Evolutionary conservation across 1,284 basidiomycete species (phyloP), one percentile per base, ranked within the genome.

Genomic region (Trichosporon sp.): DNA sequence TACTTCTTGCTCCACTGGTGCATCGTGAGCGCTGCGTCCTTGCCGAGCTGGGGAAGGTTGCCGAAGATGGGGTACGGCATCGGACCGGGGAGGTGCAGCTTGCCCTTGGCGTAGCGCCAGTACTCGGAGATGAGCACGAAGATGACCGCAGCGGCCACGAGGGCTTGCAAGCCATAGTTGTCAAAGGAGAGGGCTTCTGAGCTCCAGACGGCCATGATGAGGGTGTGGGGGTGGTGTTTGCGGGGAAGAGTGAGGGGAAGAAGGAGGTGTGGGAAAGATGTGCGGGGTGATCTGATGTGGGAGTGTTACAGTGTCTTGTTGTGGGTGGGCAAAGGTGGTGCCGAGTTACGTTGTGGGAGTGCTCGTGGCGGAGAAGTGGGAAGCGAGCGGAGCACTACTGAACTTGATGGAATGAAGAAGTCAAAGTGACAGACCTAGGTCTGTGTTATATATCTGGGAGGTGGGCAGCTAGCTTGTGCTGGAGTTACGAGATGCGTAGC

Each of bases 1-100:
- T 68, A 68, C 46, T 52, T 68, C 49, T 68, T 68, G 36, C 49
- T 49, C 66, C 66, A 68, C 59, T 68, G 33, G 63, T 68, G 59
- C 58, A 60, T 56, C 3, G 66, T 68, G 14, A 63, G 59, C 8
- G 66, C 66, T 1, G 63, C 59, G 49, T 68, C 66, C 61, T 56
- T 52, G 40, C 63, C 66, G 4, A 68, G 49, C 16, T 31, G 23
- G 6, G 62, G 59, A 5, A 68, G 61, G 66, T 68, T 68, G 25
- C 66, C 66, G 13, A 68, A 23, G 52, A 68, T 63, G 19, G 66
- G 66, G 16, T 56, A 46, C 0, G 66, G 63, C 7, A 36, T 40
- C 3, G 66, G 66, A 5, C 66, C 66, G 0, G 63, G 63, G 27
- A 68, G 66, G 59, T 65, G 66, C 34, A 68, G 52, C 59, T 68